Conservation (phyloP, 371 early-diverging fungal species). For the Synchytrium microbalum region DNA sequence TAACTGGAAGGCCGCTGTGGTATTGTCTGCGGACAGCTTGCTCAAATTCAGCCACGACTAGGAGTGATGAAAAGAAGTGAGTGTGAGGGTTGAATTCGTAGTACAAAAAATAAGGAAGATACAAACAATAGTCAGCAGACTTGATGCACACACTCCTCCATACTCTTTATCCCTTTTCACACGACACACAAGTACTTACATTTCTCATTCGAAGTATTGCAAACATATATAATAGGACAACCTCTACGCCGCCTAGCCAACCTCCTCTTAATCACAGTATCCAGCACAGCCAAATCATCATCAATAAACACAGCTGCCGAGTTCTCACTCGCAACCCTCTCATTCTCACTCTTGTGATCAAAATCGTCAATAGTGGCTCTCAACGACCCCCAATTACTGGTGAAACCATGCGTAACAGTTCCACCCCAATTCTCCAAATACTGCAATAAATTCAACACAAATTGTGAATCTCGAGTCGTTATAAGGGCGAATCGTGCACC, state of each 20-base stretch:
- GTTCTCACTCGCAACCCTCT: too few species aligned
- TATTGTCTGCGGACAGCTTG: background rate
- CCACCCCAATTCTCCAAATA: slow-evolving; percentile 20
- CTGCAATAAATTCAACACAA: slow-evolving; percentile 11
- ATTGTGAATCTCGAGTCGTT: slow-evolving; percentile 9
- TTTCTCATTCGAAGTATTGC: background rate
- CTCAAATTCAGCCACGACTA: background rate
- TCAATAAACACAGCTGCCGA: slow-evolving; percentile 12
- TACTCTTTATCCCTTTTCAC: too few species aligned
- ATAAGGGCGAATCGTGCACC: slow-evolving; percentile 9
- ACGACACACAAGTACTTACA: background rate
- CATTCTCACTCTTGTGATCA: too few species aligned
- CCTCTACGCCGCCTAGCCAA: slow-evolving; percentile 18
- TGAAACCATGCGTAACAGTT: slow-evolving; percentile 5
- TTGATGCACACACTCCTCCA: background rate
- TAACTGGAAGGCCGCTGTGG: background rate
- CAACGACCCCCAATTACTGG: slow-evolving; percentile 9
- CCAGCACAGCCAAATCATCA: slow-evolving; percentile 54
- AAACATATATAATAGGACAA: background rate
- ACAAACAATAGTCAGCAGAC: too few species aligned
- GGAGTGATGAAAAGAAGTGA: too few species aligned
- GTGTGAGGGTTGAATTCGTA: too few species aligned
- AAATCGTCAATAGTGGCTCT: too few species aligned
- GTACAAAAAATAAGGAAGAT: too few species aligned
- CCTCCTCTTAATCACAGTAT: slow-evolving; percentile 65